These are phyloP conservation scores for Phytophthora tubulina DNA, from an alignment of 352 stramenopile species.

Conservation along the genomic window DNA sequence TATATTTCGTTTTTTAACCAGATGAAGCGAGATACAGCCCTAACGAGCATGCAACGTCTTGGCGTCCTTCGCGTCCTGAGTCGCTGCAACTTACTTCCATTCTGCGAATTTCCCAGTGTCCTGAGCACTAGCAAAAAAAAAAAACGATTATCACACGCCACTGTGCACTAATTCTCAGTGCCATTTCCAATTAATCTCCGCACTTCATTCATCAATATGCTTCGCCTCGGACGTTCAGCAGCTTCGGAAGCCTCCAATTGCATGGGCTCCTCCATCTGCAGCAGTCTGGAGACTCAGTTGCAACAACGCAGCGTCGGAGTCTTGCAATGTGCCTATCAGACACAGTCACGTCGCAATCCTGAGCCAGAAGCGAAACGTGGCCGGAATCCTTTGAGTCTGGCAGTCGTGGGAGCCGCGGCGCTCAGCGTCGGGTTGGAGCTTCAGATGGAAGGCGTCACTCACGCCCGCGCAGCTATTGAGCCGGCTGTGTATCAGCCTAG, in stretches of 20 bases:
- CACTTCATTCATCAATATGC: conserved; percentile 26
- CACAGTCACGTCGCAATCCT: conserved; percentile 33
- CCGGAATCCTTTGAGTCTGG: conserved; percentile 49
- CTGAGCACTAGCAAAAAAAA: background rate
- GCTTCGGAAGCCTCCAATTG: conserved; percentile 31
- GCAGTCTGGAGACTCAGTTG: conserved; percentile 26
- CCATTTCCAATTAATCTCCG: background rate
- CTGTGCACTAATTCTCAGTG: no score
- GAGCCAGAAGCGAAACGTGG: conserved; percentile 23
- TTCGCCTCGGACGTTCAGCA: conserved; percentile 40
- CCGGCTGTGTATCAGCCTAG: conserved; percentile 10
- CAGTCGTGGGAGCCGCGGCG: conserved; percentile 56
- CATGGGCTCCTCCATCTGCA: conserved; percentile 29
- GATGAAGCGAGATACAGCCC: background rate
- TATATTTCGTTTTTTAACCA: conserved; percentile 10
- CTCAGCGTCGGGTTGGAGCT: conserved; percentile 54
- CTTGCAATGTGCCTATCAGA: conserved; percentile 48
- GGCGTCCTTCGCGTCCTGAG: conserved; percentile 25
- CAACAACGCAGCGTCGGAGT: conserved; percentile 25
- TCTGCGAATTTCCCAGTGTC: background rate
- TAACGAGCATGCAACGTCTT: conserved; percentile 26
- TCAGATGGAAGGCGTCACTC: conserved; percentile 45
- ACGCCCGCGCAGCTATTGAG: conserved; percentile 55
- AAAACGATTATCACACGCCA: no score
- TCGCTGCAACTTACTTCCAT: conserved; percentile 18